These are phyloP conservation scores for Bipolaris bicolor DNA, from an alignment of 2,329 filamentous ascomycete species.

Conservation along the genomic window DNA sequence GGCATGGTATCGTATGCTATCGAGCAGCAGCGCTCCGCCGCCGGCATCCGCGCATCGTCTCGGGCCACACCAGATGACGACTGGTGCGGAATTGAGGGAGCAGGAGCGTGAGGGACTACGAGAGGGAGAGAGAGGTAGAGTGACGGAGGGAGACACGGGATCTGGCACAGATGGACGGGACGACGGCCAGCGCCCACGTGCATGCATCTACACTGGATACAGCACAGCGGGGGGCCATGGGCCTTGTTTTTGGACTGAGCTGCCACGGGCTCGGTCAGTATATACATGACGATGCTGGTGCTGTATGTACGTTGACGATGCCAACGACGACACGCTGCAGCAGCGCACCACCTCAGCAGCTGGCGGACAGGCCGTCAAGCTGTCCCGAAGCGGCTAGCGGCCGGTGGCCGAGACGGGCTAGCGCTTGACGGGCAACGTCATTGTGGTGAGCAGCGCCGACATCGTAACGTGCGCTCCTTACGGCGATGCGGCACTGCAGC, in stretches of 20 bases:
- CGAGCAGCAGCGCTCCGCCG: neutral
- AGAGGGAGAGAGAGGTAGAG: neutral
- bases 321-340: neutral
- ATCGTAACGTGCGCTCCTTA: constrained; percentile 4
- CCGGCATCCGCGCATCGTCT: neutral
- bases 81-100: neutral
- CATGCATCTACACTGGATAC: neutral
- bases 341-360: neutral
- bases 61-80: constrained; percentile 6
- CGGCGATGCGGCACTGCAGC: constrained; percentile 5
- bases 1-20: neutral
- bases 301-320: neutral
- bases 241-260: neutral
- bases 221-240: neutral
- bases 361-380: neutral
- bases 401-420: constrained; percentile 12
- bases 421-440: constrained; percentile 19
- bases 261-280: neutral
- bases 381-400: constrained; percentile 10
- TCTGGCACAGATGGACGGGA: neutral
- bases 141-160: neutral
- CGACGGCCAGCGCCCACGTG: neutral
- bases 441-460: constrained; percentile 11
- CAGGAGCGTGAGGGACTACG: neutral
- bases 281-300: neutral